Base-by-base conservation (phyloP, 1,284 basidiomycete genomes). In the Moesziomyces sp. region DNA sequence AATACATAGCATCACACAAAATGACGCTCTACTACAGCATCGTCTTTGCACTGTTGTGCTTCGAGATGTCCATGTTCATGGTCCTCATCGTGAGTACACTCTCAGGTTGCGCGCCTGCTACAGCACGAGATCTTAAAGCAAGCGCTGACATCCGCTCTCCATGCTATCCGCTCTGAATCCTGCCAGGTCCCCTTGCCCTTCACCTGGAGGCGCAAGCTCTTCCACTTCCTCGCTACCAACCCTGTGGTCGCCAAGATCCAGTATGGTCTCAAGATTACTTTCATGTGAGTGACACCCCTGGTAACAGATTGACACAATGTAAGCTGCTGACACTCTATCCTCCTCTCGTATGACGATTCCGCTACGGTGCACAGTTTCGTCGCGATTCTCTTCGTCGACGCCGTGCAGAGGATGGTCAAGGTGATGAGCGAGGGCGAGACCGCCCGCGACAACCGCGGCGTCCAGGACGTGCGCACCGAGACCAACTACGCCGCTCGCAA, bases 391-490 rank as follows among this genome's bases (percentile, higher is more conserved):
- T 93, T 94, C 77, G 86, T 90, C n/a, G 94, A 97, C 77, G 93
- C 95, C 26, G 87, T 96, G 45, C 94, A 97, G 85, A 89, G 94
- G 73, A 95, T 97, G 92, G 89, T 92, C 87, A 89, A 93, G 62
- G 90, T 96, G 42, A 90, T 91, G 18, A 88, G 89, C 5, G 91
- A 93, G 85, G 86, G 89, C 0, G 91, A 94, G 46, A 82, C 89
- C 23, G 90, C 91, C 18, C 93, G 91, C 81, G 83, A 87, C 47
- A 88, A 88, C 30, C 87, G 87, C 47, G 88, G 88, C 30, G 85
- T 86, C 58, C 86, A 89, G 34, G 91, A 94, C 80, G 89, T 90
- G 5, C 88, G 91, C 54, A 89, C 90, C 3, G 94, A 97, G 84
- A 92, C 92, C 46, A 93, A 90, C 85, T 88, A 93, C 83, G 89